Conservation (phyloP, 768 basidiomycete species). For the Amanita brunnescens region DNA sequence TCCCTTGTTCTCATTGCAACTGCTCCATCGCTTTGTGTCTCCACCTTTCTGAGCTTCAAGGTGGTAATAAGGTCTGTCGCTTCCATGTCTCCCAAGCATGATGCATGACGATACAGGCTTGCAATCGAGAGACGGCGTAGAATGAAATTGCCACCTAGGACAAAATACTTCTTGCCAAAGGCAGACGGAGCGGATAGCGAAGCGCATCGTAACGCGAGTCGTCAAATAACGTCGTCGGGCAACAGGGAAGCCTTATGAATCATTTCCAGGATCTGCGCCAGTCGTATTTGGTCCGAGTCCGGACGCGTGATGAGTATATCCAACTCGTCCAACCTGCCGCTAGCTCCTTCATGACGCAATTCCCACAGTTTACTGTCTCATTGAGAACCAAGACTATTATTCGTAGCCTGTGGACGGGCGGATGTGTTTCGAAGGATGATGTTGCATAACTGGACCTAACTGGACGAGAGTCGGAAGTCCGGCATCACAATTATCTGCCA, state of each 20-base stretch:
- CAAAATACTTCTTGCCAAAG: conserved; percentile 83
- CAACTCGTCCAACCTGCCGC: conserved; percentile 47
- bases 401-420: conserved; percentile 84
- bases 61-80: conserved; percentile 86
- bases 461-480: too few relatives aligned
- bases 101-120: too few relatives aligned
- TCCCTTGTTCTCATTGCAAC: conserved; percentile 14
- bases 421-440: conserved; percentile 83
- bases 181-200: conserved; percentile 70
- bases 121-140: conserved; percentile 80
- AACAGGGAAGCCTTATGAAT: conserved; percentile 93
- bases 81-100: conserved; percentile 71
- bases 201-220: conserved; percentile 67
- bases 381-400: conserved; percentile 66
- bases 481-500: too few relatives aligned
- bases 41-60: conserved; percentile 66
- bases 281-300: conserved; percentile 80
- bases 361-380: conserved; percentile 52
- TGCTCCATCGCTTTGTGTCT: conserved; percentile 24
- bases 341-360: conserved; percentile 39
- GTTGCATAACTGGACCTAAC: too few relatives aligned
- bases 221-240: conserved; percentile 95
- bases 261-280: conserved; percentile 94
- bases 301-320: conserved; percentile 63
- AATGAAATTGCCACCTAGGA: conserved; percentile 87